These are phyloP conservation scores for Talaromyces verruculosus DNA, from an alignment of 2,329 filamentous ascomycete genomes.

Conservation along the genomic window DNA sequence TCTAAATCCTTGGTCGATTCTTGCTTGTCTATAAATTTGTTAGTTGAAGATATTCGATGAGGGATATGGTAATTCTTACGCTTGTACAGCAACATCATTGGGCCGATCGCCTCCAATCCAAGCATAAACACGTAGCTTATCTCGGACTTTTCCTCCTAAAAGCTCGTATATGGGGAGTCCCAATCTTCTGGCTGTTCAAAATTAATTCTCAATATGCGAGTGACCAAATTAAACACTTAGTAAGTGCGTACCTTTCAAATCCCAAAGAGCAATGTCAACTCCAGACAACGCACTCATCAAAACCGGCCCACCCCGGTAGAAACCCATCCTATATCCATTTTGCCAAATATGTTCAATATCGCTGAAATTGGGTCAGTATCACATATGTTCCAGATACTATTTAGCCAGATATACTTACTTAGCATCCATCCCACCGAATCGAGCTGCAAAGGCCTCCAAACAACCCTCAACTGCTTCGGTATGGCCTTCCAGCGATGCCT, in stretches of 20 bases:
- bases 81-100: constrained; percentile 60
- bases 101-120: constrained; percentile 78
- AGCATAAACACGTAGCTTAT: constrained; percentile 69
- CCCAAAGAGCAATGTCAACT: constrained; percentile 78
- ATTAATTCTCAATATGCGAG: neutral
- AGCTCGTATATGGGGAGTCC: constrained; percentile 71
- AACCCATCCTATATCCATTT: constrained; percentile 66
- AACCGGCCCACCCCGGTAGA: constrained; percentile 76
- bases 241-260: constrained; percentile 66
- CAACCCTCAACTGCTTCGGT: constrained; percentile 72
- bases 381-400: too few species aligned
- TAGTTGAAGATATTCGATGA: neutral
- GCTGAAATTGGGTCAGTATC: constrained; percentile 39
- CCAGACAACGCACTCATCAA: constrained; percentile 78
- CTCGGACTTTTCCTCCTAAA: constrained; percentile 69
- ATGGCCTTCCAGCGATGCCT: constrained; percentile 72
- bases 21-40: constrained; percentile 44
- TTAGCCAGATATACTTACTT: constrained; percentile 51
- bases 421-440: constrained; percentile 67
- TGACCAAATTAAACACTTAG: neutral
- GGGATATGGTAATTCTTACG: neutral
- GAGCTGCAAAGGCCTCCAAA: constrained; percentile 63
- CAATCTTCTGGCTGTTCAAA: neutral
- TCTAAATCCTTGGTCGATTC: constrained; percentile 42
- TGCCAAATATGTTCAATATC: constrained; percentile 83